A percentile compares a stretch with the other conserved stretches of the same genome.
Conservation (phyloP, 1,284 basidiomycete species). For the Stereum hirsutum region DNA sequence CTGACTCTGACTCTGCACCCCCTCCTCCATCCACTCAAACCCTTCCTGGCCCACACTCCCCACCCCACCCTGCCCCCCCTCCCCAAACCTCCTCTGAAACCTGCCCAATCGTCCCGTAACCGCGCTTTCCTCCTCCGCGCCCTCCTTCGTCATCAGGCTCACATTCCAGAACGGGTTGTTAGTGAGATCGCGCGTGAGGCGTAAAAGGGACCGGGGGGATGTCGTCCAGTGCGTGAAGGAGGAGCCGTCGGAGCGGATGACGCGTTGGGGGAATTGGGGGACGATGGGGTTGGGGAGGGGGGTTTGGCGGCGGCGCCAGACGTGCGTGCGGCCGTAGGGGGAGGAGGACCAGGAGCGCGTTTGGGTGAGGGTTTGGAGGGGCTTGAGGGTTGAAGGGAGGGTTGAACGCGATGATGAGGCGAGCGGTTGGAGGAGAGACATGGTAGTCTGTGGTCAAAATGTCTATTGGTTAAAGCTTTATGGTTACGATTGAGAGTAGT, state of each 20-base stretch:
- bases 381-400: too few species aligned
- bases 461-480: too few species aligned
- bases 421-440: too few species aligned
- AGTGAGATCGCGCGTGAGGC: slow-evolving; percentile 75
- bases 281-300: slow-evolving; percentile 73
- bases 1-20: too few species aligned
- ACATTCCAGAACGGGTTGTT: slow-evolving; percentile 81
- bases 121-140: slow-evolving; percentile 55
- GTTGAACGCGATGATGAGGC: too few species aligned
- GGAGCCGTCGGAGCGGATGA: slow-evolving; percentile 80
- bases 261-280: slow-evolving; percentile 75
- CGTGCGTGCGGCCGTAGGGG: slow-evolving; percentile 71
- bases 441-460: too few species aligned
- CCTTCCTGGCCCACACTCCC: slow-evolving; percentile 13
- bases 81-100: slow-evolving; percentile 65
- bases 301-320: slow-evolving; percentile 58
- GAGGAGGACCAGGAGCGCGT: too few species aligned
- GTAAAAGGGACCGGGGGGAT: slow-evolving; percentile 66
- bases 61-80: slow-evolving; percentile 7
- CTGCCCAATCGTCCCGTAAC: slow-evolving; percentile 70
- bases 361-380: too few species aligned
- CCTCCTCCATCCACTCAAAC: slow-evolving; percentile 31
- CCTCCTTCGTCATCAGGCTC: slow-evolving; percentile 28
- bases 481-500: too few species aligned
- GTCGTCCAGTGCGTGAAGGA: slow-evolving; percentile 82